phyloP scores from a whole-genome alignment of 495 filamentous ascomycete species.

The Xylaria intraflava region DNA sequence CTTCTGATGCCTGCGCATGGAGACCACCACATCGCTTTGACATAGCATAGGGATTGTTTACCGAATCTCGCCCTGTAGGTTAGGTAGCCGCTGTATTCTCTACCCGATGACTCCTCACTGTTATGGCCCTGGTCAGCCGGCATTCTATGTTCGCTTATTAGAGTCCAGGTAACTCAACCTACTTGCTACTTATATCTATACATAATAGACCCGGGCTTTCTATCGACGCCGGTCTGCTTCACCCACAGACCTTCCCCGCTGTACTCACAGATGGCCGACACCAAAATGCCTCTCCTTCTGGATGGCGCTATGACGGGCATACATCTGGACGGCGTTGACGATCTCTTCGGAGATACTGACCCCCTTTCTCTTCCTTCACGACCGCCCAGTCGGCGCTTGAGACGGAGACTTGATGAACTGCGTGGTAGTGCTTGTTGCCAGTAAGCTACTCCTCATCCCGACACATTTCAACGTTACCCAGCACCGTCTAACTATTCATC shows the following conservation, averaged over 20 bases:
- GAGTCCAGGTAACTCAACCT: not conserved
- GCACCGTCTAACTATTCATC: slow-evolving; percentile 14
- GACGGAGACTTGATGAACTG: slow-evolving; percentile 71
- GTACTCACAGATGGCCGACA: slow-evolving; percentile 18
- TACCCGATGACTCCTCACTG: not conserved
- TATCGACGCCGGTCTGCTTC: slow-evolving; percentile 1
- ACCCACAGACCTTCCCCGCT: not conserved
- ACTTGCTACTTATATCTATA: too few relatives aligned
- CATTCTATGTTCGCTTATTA: not conserved
- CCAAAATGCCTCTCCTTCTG: slow-evolving; percentile 34
- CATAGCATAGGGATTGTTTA: not conserved
- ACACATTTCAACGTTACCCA: not conserved
- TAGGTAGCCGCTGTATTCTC: not conserved
- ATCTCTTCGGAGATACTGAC: slow-evolving; percentile 69
- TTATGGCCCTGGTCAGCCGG: not conserved
- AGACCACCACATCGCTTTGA: not conserved
- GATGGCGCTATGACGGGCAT: slow-evolving; percentile 23
- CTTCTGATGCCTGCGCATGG: not conserved
- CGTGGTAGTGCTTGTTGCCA: slow-evolving; percentile 73
- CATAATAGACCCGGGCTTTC: not conserved
- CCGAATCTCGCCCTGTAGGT: not conserved
- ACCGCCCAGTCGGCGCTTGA: slow-evolving; percentile 57
- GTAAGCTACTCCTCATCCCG: slow-evolving; percentile 44
- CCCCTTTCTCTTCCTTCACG: slow-evolving; percentile 48
- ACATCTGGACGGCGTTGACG: slow-evolving; percentile 59